Base-by-base conservation (phyloP, 805 yeast genomes). In the Candida ascalaphidarum region DNA sequence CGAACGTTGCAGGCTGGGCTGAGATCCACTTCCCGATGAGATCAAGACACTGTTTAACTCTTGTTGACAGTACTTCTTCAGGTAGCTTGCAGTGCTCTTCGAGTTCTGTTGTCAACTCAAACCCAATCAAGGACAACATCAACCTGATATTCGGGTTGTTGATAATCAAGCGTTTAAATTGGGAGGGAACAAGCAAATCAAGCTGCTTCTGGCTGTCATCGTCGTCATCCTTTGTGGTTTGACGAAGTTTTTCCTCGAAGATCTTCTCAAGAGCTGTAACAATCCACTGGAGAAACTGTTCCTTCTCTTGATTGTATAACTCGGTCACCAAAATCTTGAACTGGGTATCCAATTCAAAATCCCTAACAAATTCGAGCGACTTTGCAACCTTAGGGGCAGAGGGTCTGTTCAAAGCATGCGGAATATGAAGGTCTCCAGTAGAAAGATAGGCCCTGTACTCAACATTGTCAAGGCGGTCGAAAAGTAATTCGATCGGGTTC, bases 401-500 rank as follows among this genome's bases (percentile, higher is more conserved):
- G n/a, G n/a, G n/a, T n/a, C n/a, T n/a, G n/a, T n/a, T n/a, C 21
- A n/a, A n/a, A n/a, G n/a, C n/a, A n/a, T n/a, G n/a, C n/a, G n/a
- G n/a, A n/a, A n/a, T n/a, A n/a, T n/a, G 8, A 6, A 17, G 55
- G 25, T 74, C 74, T 14, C 94, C 95, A 5, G 76, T 63, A 20
- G 73, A 64, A 36, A 79, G 65, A 40, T 65, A 89, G 24, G 64
- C 57, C 31, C 52, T 34, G 60, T 56, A 14, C 64, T 58, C 35
- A 49, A 67, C 13, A 52, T 55, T 43, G 61, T 74, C 52, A 47
- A 71, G 35, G 40, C 77, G 60, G 24, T 81, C 71, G 46, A 84
- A 83, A 28, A 85, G 55, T 3, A 89, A 43, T 43, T 85, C 95
- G 50, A 74, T 43, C 66, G 66, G 30, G 67, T 58, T 26, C 71